These are phyloP conservation scores for Xanthoceras sorbifolium DNA, from an alignment of 345 rosid species.

Conservation along the genomic window DNA sequence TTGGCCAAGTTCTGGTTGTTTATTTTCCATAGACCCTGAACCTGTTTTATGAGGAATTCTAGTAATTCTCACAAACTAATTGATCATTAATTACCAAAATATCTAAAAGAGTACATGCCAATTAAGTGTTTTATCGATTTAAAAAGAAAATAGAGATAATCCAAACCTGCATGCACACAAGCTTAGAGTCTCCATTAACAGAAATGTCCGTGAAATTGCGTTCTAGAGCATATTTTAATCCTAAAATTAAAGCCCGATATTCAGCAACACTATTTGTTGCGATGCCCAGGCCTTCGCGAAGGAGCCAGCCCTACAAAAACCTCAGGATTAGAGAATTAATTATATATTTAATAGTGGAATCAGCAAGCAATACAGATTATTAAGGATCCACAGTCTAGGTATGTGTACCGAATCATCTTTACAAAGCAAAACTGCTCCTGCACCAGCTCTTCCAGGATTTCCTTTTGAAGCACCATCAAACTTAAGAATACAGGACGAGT, in stretches of 20 bases:
- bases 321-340: no score
- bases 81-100: no score
- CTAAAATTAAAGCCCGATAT: constrained; percentile 71
- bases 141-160: no score
- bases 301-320: constrained; percentile 41
- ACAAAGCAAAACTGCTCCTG: constrained; percentile 85
- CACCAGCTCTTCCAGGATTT: constrained; percentile 92
- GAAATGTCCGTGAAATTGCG: constrained; percentile 56
- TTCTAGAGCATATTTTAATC: constrained; percentile 63
- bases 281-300: constrained; percentile 70
- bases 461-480: constrained; percentile 96
- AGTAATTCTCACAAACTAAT: no score
- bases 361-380: no score
- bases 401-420: no score
- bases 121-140: no score
- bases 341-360: no score
- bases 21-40: constrained; percentile 72
- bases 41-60: constrained; percentile 39
- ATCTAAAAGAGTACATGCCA: no score
- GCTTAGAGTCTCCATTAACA: constrained; percentile 74
- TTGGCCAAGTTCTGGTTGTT: constrained; percentile 63
- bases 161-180: constrained; percentile 81
- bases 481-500: constrained; percentile 52
- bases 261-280: constrained; percentile 89
- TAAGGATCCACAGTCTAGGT: no score